phyloP scores from a whole-genome alignment of 129 eudicot species.

The Chrysanthemum seticuspe region DNA sequence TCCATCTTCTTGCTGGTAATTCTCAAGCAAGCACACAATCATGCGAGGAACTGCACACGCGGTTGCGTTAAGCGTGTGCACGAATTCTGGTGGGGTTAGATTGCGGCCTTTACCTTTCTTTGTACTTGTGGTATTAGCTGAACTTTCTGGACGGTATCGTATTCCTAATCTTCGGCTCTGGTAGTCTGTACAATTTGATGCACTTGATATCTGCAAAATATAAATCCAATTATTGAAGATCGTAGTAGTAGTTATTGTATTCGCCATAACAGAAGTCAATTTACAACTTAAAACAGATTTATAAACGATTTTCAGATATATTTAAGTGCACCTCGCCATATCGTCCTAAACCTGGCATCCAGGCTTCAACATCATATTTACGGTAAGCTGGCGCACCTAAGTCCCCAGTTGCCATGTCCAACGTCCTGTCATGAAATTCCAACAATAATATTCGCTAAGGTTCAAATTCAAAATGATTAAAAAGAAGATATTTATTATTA shows the following conservation, averaged over 20 bases:
- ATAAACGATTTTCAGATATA: no score
- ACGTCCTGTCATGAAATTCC: slow-evolving; percentile 46
- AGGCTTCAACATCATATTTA: slow-evolving; percentile 88
- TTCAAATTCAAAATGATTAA: background rate
- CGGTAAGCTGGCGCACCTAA: slow-evolving; percentile 98
- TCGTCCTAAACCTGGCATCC: slow-evolving; percentile 99
- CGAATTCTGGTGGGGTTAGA: slow-evolving; percentile 64
- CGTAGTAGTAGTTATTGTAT: background rate
- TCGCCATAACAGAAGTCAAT: background rate
- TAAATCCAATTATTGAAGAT: background rate
- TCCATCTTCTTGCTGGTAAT: slow-evolving; percentile 92
- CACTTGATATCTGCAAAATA: slow-evolving; percentile 84
- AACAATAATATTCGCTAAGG: background rate
- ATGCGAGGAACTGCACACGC: slow-evolving; percentile 98
- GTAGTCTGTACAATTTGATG: slow-evolving; percentile 95
- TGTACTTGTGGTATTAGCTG: slow-evolving; percentile 28
- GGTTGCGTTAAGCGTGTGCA: slow-evolving; percentile 90
- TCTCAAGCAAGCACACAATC: slow-evolving; percentile 94
- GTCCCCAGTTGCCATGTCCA: slow-evolving; percentile 95
- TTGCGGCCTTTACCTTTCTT: slow-evolving; percentile 67
- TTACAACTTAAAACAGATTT: background rate
- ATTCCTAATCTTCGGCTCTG: slow-evolving; percentile 96
- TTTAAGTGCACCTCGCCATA: slow-evolving; percentile 77
- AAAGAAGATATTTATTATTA: background rate
- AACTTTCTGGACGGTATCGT: slow-evolving; percentile 70